phyloP scores from a whole-genome alignment of 108 stramenopile species.

The Asterionellopsis glacialis region DNA sequence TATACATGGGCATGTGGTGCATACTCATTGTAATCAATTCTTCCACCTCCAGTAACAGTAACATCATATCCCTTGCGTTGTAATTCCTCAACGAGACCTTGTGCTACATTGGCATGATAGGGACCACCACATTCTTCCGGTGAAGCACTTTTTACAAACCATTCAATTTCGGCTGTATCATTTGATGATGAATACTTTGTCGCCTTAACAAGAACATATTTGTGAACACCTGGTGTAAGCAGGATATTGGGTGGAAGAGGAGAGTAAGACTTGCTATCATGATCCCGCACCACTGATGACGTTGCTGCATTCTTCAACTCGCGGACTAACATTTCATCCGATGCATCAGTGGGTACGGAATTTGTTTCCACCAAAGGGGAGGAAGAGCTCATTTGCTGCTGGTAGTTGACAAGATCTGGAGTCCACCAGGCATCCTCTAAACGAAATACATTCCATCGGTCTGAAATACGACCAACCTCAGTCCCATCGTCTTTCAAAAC shows the following conservation, averaged over 20 bases:
- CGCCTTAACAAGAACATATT: constrained; percentile 58
- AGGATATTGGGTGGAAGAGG: constrained; percentile 43
- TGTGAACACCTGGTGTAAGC: constrained; percentile 56
- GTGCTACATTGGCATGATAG: constrained; percentile 69
- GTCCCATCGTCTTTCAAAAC: constrained; percentile 10
- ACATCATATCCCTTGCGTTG: constrained; percentile 8
- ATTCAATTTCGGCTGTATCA: constrained; percentile 1
- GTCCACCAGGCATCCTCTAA: constrained; percentile 72
- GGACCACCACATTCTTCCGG: constrained; percentile 68
- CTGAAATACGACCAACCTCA: constrained; percentile 6
- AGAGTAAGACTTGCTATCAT: background rate
- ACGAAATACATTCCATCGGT: constrained; percentile 44
- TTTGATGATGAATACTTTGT: constrained; percentile 3
- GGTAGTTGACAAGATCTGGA: constrained; percentile 32
- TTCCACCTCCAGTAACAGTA: constrained; percentile 50
- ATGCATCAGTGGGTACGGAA: background rate
- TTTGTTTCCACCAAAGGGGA: too few relatives aligned
- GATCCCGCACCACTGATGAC: background rate
- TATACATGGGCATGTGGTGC: constrained; percentile 37
- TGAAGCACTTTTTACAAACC: constrained; percentile 67
- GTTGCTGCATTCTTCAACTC: background rate
- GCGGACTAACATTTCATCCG: background rate
- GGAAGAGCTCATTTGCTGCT: background rate
- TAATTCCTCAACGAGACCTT: constrained; percentile 45
- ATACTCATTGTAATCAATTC: constrained; percentile 44